Conservation (phyloP, 2,329 filamentous ascomycete species). For the Boeremia exigua region DNA sequence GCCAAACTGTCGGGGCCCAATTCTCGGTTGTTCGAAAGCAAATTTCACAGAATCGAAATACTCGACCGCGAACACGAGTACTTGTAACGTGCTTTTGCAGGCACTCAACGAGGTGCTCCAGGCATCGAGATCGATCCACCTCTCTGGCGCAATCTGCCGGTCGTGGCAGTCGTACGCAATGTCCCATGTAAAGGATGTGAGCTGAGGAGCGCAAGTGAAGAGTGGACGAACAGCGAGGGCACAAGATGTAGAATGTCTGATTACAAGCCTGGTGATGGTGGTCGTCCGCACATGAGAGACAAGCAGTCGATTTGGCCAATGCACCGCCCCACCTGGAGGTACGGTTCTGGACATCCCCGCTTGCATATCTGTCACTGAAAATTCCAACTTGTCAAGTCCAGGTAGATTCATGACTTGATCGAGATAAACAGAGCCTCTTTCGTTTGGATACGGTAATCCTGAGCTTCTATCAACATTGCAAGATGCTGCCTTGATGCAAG, state of each 20-base stretch:
- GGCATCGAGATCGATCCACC: constrained; percentile 22
- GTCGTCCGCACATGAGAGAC: constrained; percentile 8
- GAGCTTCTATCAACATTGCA: constrained; percentile 28
- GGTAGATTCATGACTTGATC: constrained; percentile 25
- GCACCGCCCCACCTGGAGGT: neutral
- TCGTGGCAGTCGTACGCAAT: constrained; percentile 26
- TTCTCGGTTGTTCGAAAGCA: constrained; percentile 32
- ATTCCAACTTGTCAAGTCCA: constrained; percentile 22
- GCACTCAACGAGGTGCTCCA: constrained; percentile 25
- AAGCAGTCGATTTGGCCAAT: constrained; percentile 1
- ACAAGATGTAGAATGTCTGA: constrained; percentile 25
- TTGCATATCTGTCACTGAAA: constrained; percentile 17
- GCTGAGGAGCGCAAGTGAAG: constrained; percentile 24
- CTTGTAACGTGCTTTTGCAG: constrained; percentile 21
- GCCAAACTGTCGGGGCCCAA: constrained; percentile 21
- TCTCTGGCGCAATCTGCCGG: neutral
- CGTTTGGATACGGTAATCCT: constrained; percentile 18
- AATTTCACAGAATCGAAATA: constrained; percentile 23
- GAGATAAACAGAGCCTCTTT: constrained; percentile 7
- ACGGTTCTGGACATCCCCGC: neutral
- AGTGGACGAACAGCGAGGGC: constrained; percentile 10
- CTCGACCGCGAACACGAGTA: constrained; percentile 31
- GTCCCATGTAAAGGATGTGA: constrained; percentile 34
- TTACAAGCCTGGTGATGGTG: constrained; percentile 28
- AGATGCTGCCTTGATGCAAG: constrained; percentile 24